These are phyloP conservation scores for Eucalyptus pauciflora DNA, from an alignment of 345 rosid genomes.

Conservation along the genomic window DNA sequence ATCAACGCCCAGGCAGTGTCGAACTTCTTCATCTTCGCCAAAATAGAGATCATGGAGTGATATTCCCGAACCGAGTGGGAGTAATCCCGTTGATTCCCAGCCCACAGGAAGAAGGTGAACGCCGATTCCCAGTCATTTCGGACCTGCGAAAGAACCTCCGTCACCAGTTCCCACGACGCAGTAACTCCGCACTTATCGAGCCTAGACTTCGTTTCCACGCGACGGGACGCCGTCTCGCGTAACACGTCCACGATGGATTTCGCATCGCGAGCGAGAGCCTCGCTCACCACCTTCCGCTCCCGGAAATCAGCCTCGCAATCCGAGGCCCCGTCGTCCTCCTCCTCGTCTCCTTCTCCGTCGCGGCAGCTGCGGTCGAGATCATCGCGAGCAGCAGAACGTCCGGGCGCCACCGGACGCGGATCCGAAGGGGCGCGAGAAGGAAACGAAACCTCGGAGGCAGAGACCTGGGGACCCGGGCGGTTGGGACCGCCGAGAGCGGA, in stretches of 20 bases:
- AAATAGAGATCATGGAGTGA: constrained; percentile 73
- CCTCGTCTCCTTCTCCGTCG: constrained; percentile 5
- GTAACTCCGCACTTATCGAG: constrained; percentile 46
- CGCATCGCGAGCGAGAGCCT: constrained; percentile 24
- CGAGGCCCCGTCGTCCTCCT: constrained; percentile 1
- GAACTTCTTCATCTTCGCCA: constrained; percentile 83
- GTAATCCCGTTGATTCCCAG: constrained; percentile 56
- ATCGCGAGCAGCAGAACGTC: background rate
- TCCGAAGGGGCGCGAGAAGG: constrained; percentile 1
- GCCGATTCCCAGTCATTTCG: constrained; percentile 88
- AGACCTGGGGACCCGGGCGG: background rate
- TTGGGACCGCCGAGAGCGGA: background rate
- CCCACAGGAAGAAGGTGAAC: constrained; percentile 81
- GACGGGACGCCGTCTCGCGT: constrained; percentile 14
- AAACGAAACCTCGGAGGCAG: background rate
- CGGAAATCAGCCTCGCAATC: background rate
- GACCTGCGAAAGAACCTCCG: constrained; percentile 55
- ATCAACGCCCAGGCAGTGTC: constrained; percentile 85
- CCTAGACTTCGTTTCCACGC: constrained; percentile 29
- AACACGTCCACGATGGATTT: constrained; percentile 25
- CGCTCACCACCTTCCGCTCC: background rate
- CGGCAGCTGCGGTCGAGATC: background rate
- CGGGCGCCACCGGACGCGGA: background rate
- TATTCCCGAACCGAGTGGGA: constrained; percentile 46
- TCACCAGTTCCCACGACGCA: constrained; percentile 49